phyloP scores from a whole-genome alignment of 2,329 filamentous ascomycete genomes.

The Botrytis galanthina region DNA sequence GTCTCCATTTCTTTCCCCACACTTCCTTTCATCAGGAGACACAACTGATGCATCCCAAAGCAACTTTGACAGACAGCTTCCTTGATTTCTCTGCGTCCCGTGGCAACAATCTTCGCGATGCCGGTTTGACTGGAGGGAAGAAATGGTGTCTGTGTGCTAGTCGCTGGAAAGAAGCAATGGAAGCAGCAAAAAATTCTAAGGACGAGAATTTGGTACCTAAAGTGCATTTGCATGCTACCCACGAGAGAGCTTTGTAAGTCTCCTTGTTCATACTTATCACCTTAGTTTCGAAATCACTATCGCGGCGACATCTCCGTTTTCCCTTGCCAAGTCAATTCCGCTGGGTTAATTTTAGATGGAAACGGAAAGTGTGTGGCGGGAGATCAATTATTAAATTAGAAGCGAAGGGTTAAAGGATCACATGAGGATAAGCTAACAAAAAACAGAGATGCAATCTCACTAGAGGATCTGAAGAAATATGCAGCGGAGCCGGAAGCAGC shows the following conservation, averaged over 20 bases:
- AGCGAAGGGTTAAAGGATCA: neutral
- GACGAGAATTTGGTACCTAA: constrained; percentile 33
- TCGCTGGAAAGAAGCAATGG: constrained; percentile 56
- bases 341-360: neutral
- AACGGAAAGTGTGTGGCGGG: neutral
- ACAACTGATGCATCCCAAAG: constrained; percentile 29
- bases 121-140: constrained; percentile 56
- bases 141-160: constrained; percentile 62
- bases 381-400: neutral
- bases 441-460: constrained; percentile 27
- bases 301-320: neutral
- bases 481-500: constrained; percentile 30
- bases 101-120: constrained; percentile 56
- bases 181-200: constrained; percentile 21
- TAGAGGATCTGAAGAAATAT: constrained; percentile 40
- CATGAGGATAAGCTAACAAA: neutral
- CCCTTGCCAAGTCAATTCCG: too few species aligned
- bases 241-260: constrained; percentile 39
- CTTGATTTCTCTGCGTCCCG: constrained; percentile 57
- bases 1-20: neutral
- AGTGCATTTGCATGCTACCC: constrained; percentile 41
- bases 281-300: neutral
- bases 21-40: neutral
- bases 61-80: constrained; percentile 58
- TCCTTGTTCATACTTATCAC: neutral